Conservation (phyloP, 306 rosid genomes). For the Prunus padus region DNA sequence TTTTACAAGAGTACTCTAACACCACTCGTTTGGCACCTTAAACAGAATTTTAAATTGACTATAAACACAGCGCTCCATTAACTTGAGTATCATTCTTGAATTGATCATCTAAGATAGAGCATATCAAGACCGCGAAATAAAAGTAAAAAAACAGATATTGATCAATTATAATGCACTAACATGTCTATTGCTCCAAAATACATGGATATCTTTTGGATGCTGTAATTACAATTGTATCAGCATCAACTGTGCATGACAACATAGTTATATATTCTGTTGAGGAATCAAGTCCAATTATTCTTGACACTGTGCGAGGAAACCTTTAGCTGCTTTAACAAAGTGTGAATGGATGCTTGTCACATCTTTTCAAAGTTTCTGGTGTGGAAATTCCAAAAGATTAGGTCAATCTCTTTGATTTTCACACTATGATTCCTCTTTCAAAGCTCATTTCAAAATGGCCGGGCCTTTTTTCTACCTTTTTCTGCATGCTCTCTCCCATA, state of each 20-base stretch:
- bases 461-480: constrained; percentile 29
- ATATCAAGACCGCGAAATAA: not conserved
- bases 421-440: constrained; percentile 38
- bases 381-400: constrained; percentile 45
- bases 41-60: constrained; percentile 20
- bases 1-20: constrained; percentile 16
- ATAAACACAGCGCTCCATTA: constrained; percentile 30
- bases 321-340: constrained; percentile 53
- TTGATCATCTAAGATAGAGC: constrained; percentile 17
- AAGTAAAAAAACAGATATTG: not conserved
- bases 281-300: constrained; percentile 61
- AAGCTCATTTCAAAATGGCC: constrained; percentile 33
- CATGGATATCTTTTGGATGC: constrained; percentile 23
- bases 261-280: constrained; percentile 25
- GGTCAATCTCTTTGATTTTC: constrained; percentile 37
- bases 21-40: constrained; percentile 35
- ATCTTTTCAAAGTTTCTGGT: constrained; percentile 47
- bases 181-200: constrained; percentile 32
- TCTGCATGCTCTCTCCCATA: constrained; percentile 27
- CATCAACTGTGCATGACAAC: constrained; percentile 19
- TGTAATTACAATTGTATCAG: constrained; percentile 23
- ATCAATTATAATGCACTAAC: constrained; percentile 4
- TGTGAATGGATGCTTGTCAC: constrained; percentile 57
- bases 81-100: constrained; percentile 29
- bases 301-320: constrained; percentile 34